Evolutionary conservation across 176 grass and related monocot species (phyloP), one percentile per base, ranked within the genome.

Genomic region (Saccharum officinarum): DNA sequence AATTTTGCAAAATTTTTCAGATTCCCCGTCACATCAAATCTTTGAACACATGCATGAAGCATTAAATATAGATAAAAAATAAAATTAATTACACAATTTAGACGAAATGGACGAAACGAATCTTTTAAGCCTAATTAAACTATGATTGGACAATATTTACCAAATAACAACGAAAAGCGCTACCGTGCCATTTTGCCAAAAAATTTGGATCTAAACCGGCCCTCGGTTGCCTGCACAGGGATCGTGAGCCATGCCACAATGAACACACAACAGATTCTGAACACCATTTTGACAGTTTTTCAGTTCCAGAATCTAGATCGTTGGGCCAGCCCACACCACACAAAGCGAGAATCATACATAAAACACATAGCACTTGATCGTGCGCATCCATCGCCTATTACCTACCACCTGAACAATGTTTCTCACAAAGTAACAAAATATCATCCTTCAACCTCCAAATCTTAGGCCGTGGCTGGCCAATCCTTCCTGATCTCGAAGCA

Each of bases 401-500:
- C 28, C 20, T 16, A 12, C 20, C 20, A 39, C 52, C 22, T 14
- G 23, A 59, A 75, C 45, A 3, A 0, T 20, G 71, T 18, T 50
- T 57, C 7, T 57, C 20, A 65, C 25, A 12, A 26, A 62, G n/a
- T 15, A 25, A 30, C 61, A 64, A 13, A 64, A 23, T 30, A 64
- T 13, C n/a, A 64, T 30, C 61, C 61, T 31, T 49, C 25, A 46
- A n/a, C 10, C 41, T 31, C 40, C 45, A 15, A 1, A 10, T 77
- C 38, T 77, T 40, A 61, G 33, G 61, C 8, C 22, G 37, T 60
- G 52, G 61, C 8, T 37, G 75, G 57, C 89, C 89, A 91, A 5
- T 91, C 89, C 75, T 87, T 91, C 57, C 69, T 74, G 37, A 91
- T 91, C 46, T 91, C 89, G 47, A 91, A 91, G 71, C 71, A 79